Percentiles rank a stretch among this genome's conserved stretches.
Evolutionary conservation across 2,329 filamentous ascomycete species (phyloP).

Genomic region (Raffaelea deltoideospora): DNA sequence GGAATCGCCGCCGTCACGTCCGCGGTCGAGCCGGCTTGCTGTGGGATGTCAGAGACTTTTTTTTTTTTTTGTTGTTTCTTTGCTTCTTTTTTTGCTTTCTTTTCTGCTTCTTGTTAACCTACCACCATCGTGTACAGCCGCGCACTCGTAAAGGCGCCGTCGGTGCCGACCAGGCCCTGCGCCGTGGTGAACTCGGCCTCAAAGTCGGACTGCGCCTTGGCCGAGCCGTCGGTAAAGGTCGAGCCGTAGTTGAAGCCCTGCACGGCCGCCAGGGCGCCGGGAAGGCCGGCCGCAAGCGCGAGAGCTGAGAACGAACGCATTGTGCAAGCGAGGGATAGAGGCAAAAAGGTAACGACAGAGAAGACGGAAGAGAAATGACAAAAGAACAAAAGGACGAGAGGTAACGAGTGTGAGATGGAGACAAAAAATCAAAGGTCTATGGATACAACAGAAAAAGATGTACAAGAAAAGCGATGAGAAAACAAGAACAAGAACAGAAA

Average conservation of each 20-base stretch:
- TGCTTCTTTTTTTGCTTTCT: no score
- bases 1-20: slow-evolving; percentile 58
- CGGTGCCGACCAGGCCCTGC: slow-evolving; percentile 45
- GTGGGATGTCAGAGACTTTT: background rate
- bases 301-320: slow-evolving; percentile 7
- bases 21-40: slow-evolving; percentile 48
- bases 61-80: no score
- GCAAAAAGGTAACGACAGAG: background rate
- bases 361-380: background rate
- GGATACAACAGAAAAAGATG: background rate
- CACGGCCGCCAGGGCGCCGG: slow-evolving; percentile 20
- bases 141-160: slow-evolving; percentile 47
- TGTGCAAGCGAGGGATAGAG: background rate
- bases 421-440: background rate
- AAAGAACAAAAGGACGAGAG: background rate
- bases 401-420: slow-evolving; percentile 1
- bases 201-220: slow-evolving; percentile 50
- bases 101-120: no score
- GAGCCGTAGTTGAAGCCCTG: slow-evolving; percentile 61
- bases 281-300: slow-evolving; percentile 9
- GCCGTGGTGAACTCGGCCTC: slow-evolving; percentile 55
- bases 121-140: slow-evolving; percentile 59
- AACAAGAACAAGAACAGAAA: background rate
- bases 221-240: slow-evolving; percentile 41
- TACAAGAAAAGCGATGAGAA: slow-evolving; percentile 1